Conservation (phyloP, 441 rosid species). For the Aquilaria agallochum region DNA sequence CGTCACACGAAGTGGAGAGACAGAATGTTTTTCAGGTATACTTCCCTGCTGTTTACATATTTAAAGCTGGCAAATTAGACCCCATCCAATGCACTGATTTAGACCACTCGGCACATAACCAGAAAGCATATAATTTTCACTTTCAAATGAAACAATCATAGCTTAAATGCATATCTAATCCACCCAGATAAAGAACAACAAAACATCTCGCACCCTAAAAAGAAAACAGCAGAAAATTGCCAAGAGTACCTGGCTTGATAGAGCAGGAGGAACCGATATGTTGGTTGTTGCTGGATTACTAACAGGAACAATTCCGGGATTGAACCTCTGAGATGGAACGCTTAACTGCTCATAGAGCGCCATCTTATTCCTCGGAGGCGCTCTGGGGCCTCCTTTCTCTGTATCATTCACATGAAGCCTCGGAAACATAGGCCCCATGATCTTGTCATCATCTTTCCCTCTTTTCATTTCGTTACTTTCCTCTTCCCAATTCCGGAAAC, state of each 20-base stretch:
- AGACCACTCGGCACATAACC: too few relatives aligned
- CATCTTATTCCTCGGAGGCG: constrained; percentile 99
- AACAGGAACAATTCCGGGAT: constrained; percentile 29
- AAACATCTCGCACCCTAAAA: not conserved
- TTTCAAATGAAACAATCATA: constrained; percentile 6
- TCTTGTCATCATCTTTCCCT: constrained; percentile 65
- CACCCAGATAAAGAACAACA: not conserved
- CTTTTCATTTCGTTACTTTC: constrained; percentile 46
- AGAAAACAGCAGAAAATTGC: constrained; percentile 9
- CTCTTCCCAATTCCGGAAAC: not conserved
- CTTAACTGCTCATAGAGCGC: constrained; percentile 94
- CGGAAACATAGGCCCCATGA: constrained; percentile 78
- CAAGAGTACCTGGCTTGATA: constrained; percentile 52
- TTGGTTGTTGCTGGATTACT: constrained; percentile 17
- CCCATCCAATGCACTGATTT: not conserved
- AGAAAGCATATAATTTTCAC: too few relatives aligned
- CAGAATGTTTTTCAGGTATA: constrained; percentile 35
- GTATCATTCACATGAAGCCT: constrained; percentile 87
- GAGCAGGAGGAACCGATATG: constrained; percentile 37
- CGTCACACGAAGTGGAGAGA: constrained; percentile 25
- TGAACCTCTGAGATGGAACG: constrained; percentile 77
- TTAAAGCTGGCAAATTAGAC: too few relatives aligned
- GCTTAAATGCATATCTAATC: not conserved
- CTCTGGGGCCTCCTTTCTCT: constrained; percentile 87
- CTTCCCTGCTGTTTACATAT: constrained; percentile 31